Evolutionary conservation across 163 green algal species (phyloP), one percentile per base, ranked within the genome.

Genomic region (Scenedesmus sp.): DNA sequence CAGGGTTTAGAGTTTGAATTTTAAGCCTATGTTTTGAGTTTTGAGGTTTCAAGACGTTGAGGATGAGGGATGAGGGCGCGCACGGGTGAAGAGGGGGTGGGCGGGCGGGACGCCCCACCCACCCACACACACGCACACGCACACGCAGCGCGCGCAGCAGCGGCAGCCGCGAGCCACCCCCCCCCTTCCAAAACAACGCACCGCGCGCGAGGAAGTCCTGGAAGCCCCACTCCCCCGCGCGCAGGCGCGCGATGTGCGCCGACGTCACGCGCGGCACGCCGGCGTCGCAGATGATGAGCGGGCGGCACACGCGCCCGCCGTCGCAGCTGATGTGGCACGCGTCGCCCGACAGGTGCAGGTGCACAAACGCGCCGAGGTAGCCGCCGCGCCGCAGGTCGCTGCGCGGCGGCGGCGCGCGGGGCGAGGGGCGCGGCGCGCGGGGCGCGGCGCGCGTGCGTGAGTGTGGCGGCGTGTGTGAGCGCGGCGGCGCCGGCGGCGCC

Each of bases 251-350:
- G 11, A 96, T 87, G 82, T 98, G 93, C 45, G 90, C 87, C 18
- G 92, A 75, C 9, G 70, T 97, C 10, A 99, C 89, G 0, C 92
- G 81, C 3, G 95, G 93, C 58, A 94, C 86, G 15, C 96, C 95
- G 3, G 64, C 53, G 84, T 98, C 93, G 77, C 94, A 97, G 75
- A 99, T 98, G 86, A 99, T 97, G 60, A 99, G 88, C 20, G 96
- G 96, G 4, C 96, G 88, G 85, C 96, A 99, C 72, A 99, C 96
- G 14, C 96, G 89, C 18, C 95, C 97, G 53, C 94, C 96, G 76
- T 99, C 96, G 44, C 85, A 90, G 14, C 92, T 70, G 48, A 99
- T 91, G 73, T 89, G 80, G 80, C 77, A 81, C 63, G 84, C 67
- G 53, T 85, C 77, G 2, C 63, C 54, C 53, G 88, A 76, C 51